These are phyloP conservation scores for Coriolopsis trogii DNA, from an alignment of 1,284 basidiomycete species.

Conservation along the genomic window DNA sequence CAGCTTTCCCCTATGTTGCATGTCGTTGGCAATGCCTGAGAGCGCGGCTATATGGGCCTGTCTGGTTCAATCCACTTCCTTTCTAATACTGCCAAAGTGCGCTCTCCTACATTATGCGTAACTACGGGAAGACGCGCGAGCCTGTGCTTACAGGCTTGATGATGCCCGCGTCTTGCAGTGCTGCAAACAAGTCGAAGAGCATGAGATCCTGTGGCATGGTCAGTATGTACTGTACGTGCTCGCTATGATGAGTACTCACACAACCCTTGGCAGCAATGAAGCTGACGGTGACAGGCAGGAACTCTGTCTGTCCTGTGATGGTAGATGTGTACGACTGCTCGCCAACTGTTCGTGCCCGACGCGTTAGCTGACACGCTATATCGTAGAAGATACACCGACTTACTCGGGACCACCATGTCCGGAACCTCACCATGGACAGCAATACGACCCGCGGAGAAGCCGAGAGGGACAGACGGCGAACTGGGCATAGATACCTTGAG, in stretches of 20 bases:
- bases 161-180: constrained; percentile 37
- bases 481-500: constrained; percentile 18
- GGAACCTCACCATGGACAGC: constrained; percentile 37
- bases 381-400: constrained; percentile 1
- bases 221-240: background rate
- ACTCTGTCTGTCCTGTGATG: constrained; percentile 41
- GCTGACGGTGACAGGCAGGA: constrained; percentile 42
- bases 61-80: too few relatives aligned
- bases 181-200: constrained; percentile 41
- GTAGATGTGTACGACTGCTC: constrained; percentile 44
- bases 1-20: too few relatives aligned
- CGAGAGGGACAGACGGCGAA: constrained; percentile 30
- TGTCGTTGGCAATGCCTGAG: too few relatives aligned
- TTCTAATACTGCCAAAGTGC: too few relatives aligned
- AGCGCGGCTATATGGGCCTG: too few relatives aligned
- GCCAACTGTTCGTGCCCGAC: constrained; percentile 31
- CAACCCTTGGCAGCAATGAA: constrained; percentile 42
- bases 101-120: too few relatives aligned
- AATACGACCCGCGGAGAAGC: constrained; percentile 35
- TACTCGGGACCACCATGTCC: constrained; percentile 44
- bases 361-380: background rate
- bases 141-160: constrained; percentile 34
- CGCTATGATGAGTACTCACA: constrained; percentile 23
- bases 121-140: constrained; percentile 14
- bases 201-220: constrained; percentile 35